A percentile compares a stretch with the other conserved stretches of the same genome.
Conservation (phyloP, 2,329 filamentous ascomycete species). For the Botrytis elliptica region DNA sequence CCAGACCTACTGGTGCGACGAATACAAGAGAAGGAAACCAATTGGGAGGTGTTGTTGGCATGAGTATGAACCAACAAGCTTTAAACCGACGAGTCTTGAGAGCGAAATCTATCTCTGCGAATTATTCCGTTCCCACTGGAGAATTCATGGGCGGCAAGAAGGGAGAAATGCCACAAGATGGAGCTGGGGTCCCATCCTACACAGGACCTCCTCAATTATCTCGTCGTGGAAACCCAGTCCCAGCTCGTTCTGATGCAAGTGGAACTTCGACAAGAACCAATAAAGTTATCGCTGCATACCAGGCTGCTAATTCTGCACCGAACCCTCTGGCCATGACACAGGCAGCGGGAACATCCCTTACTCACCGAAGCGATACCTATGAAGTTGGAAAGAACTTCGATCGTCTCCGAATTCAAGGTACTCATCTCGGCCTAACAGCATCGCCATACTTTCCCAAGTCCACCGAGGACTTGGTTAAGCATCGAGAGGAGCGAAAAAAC, state of each 20-base stretch:
- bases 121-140: not conserved
- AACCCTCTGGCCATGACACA: not conserved
- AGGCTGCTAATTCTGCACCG: not conserved
- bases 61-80: not conserved
- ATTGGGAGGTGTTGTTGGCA: not conserved
- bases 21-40: not conserved
- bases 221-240: not conserved
- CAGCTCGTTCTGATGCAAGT: not conserved
- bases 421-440: not conserved
- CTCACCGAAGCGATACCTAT: not conserved
- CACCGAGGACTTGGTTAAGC: not conserved
- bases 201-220: not conserved
- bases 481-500: constrained; percentile 13
- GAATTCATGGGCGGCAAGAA: not conserved
- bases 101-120: not conserved
- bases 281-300: not conserved
- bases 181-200: not conserved
- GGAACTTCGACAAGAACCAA: not conserved
- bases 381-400: constrained; percentile 6
- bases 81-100: not conserved
- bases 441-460: not conserved
- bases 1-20: not conserved
- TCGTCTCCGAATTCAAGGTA: not conserved
- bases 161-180: not conserved
- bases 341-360: constrained; percentile 8